Percentiles rank a stretch among this genome's conserved stretches.
Conservation (phyloP, 2,329 filamentous ascomycete species). For the Coccinonectria pachysandricola region DNA sequence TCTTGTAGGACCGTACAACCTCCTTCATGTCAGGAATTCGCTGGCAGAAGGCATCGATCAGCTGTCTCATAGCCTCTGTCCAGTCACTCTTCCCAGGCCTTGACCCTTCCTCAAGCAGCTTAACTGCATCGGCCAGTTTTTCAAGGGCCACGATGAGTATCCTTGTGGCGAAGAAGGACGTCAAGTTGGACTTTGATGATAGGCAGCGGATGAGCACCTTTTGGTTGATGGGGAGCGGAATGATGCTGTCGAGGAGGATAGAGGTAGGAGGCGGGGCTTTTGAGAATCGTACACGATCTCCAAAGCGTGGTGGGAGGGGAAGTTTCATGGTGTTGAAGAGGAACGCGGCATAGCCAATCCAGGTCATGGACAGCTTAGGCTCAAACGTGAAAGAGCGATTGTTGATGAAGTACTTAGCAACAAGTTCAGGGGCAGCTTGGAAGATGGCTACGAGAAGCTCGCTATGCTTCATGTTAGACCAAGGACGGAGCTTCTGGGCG, state of each 20-base stretch:
- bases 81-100: conserved; percentile 40
- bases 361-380: conserved; percentile 83
- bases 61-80: conserved; percentile 55
- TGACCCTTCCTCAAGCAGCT: conserved; percentile 44
- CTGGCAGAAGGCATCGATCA: conserved; percentile 66
- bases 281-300: conserved; percentile 48
- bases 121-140: conserved; percentile 59
- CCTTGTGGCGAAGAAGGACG: conserved; percentile 75
- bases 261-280: conserved; percentile 68
- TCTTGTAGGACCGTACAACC: conserved; percentile 62
- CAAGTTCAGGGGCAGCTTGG: conserved; percentile 68
- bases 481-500: conserved; percentile 67
- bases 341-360: conserved; percentile 89
- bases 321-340: conserved; percentile 72
- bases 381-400: conserved; percentile 78
- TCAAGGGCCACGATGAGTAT: conserved; percentile 69
- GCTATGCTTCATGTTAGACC: conserved; percentile 70
- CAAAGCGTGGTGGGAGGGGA: conserved; percentile 62
- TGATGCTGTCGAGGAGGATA: conserved; percentile 72
- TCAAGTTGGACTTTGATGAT: conserved; percentile 64
- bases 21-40: conserved; percentile 76
- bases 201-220: conserved; percentile 73
- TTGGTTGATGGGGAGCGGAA: conserved; percentile 73
- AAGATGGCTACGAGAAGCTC: conserved; percentile 77
- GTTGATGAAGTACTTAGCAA: conserved; percentile 76